Conservation (phyloP, 176 grass and related monocot genomes). For the Raddia distichophylla region DNA sequence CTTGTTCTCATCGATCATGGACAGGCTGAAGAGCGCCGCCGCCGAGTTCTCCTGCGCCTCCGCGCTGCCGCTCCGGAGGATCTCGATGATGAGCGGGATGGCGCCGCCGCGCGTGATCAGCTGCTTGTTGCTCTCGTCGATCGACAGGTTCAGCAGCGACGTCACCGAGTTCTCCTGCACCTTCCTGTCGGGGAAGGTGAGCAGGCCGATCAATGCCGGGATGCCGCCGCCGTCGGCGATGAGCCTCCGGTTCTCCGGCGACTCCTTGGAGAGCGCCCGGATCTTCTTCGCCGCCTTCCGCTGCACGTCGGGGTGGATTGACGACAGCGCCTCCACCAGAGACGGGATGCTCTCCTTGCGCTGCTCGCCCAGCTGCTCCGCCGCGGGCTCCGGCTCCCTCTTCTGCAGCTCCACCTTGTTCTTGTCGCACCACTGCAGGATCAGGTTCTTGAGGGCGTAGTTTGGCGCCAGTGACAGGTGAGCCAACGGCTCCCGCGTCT, state of each 20-base stretch:
- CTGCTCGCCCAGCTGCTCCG: constrained; percentile 14
- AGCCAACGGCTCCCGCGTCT: constrained; percentile 53
- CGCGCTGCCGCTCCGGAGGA: constrained; percentile 56
- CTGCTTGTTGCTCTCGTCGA: constrained; percentile 64
- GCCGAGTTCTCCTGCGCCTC: constrained; percentile 73
- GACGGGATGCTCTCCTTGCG: constrained; percentile 59
- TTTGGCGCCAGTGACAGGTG: constrained; percentile 69
- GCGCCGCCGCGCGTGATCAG: constrained; percentile 61
- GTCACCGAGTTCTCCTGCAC: constrained; percentile 73
- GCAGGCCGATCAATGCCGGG: constrained; percentile 54
- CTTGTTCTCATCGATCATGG: constrained; percentile 76
- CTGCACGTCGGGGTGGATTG: constrained; percentile 73
- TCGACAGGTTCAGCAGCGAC: constrained; percentile 69
- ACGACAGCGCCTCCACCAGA: constrained; percentile 54
- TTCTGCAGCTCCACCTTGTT: constrained; percentile 74
- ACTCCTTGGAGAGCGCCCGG: constrained; percentile 66
- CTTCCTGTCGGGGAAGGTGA: constrained; percentile 60
- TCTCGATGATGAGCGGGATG: constrained; percentile 64
- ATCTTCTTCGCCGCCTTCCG: constrained; percentile 67
- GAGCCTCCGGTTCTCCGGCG: constrained; percentile 56
- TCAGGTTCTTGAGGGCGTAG: constrained; percentile 69
- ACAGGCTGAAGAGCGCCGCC: constrained; percentile 73
- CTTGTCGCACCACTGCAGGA: constrained; percentile 76
- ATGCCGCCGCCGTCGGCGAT: constrained; percentile 55
- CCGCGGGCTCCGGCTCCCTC: constrained; percentile 44